Evolutionary conservation across 2,329 filamentous ascomycete genomes (phyloP).

Genomic region (Alternaria conjuncta): DNA sequence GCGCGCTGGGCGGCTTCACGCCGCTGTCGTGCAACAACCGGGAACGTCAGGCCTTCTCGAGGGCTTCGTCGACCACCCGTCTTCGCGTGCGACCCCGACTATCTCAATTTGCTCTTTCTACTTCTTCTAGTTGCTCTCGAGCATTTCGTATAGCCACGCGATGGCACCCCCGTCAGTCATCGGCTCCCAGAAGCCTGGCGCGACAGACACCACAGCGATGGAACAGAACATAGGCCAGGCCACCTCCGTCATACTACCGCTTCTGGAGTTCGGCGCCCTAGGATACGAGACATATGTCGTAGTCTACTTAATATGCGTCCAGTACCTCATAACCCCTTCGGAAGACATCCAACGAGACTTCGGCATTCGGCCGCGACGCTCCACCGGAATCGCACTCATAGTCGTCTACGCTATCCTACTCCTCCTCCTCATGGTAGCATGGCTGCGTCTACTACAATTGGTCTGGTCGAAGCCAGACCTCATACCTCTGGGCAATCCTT

Average conservation of each 20-base stretch:
- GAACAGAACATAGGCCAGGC: constrained; percentile 59
- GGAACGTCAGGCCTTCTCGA: constrained; percentile 4
- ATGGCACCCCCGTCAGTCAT: constrained; percentile 30
- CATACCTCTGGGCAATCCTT: constrained; percentile 64
- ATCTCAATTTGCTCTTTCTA: neutral
- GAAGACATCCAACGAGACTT: constrained; percentile 23
- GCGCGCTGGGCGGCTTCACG: neutral
- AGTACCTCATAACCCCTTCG: constrained; percentile 69
- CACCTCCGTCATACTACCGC: constrained; percentile 71
- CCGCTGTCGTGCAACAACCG: constrained; percentile 4
- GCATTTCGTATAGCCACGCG: neutral
- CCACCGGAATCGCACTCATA: constrained; percentile 72
- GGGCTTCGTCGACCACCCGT: constrained; percentile 1
- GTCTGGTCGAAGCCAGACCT: constrained; percentile 76
- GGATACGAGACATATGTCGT: constrained; percentile 76
- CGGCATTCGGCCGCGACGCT: constrained; percentile 51
- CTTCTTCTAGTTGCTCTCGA: neutral
- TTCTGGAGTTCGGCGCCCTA: constrained; percentile 69
- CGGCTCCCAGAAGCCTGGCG: constrained; percentile 31
- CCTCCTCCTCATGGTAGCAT: constrained; percentile 68
- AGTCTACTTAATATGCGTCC: constrained; percentile 65
- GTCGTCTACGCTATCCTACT: constrained; percentile 76
- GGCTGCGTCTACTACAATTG: constrained; percentile 72
- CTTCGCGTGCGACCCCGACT: constrained; percentile 1
- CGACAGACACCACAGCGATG: constrained; percentile 27